Percentiles rank a stretch among this genome's conserved stretches.
Evolutionary conservation across 2,329 filamentous ascomycete genomes (phyloP).

Genomic region (Pleoardoris graminearum): DNA sequence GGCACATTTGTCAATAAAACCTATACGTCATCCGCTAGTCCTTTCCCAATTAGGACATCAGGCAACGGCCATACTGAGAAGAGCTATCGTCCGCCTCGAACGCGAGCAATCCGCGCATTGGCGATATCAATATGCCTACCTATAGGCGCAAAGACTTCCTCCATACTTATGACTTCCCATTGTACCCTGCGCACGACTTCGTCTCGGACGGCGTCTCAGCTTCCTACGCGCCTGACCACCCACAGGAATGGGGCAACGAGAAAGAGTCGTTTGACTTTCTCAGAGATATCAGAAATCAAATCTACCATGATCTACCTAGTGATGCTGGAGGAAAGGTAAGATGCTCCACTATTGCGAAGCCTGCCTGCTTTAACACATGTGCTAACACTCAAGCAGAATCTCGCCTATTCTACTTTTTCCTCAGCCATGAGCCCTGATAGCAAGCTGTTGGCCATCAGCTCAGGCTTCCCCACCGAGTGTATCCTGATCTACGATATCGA

Average conservation of each 20-base stretch:
- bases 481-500: conserved; percentile 29
- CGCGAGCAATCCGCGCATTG: not conserved
- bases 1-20: too few relatives aligned
- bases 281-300: conserved; percentile 1
- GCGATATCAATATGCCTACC: not conserved
- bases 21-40: not conserved
- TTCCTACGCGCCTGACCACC: conserved; percentile 21
- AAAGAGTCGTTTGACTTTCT: conserved; percentile 16
- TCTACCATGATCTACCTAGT: not conserved
- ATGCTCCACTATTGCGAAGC: too few relatives aligned
- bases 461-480: conserved; percentile 2
- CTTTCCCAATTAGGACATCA: not conserved
- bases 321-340: not conserved
- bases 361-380: not conserved
- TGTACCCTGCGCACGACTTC: conserved; percentile 20
- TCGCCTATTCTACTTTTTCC: conserved; percentile 1
- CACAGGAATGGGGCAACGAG: conserved; percentile 20
- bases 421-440: conserved; percentile 25
- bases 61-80: not conserved
- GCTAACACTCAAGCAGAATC: not conserved
- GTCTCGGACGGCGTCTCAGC: conserved; percentile 15
- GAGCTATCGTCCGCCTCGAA: not conserved
- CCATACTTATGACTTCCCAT: conserved; percentile 10
- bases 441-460: conserved; percentile 31
- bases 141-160: not conserved